A percentile compares a stretch with the other conserved stretches of the same genome.
phyloP scores from a whole-genome alignment of 805 yeast species.

The Candida jianshihensis region DNA sequence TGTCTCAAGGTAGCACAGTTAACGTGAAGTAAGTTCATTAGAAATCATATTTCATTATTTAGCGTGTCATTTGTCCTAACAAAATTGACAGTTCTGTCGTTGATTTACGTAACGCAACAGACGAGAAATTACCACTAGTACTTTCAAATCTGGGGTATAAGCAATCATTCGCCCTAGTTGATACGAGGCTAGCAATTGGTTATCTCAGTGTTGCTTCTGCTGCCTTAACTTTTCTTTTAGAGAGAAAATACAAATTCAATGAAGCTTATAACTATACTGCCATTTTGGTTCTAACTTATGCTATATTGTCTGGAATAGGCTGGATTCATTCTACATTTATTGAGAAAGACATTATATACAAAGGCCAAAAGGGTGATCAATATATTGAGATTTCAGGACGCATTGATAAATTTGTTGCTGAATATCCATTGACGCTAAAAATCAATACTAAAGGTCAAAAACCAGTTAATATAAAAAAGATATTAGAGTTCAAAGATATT shows the following conservation, averaged over 20 bases:
- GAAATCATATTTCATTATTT: background rate
- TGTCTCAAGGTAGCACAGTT: constrained; percentile 11
- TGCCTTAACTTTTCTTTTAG: constrained; percentile 40
- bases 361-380: constrained; percentile 31
- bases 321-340: constrained; percentile 30
- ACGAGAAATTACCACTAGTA: constrained; percentile 10
- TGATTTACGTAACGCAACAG: constrained; percentile 11
- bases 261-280: constrained; percentile 36
- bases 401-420: constrained; percentile 36
- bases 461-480: constrained; percentile 10
- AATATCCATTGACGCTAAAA: constrained; percentile 34
- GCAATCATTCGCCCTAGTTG: constrained; percentile 35
- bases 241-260: constrained; percentile 39
- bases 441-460: constrained; percentile 15
- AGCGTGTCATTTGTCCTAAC: background rate
- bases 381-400: constrained; percentile 23
- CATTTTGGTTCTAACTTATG: constrained; percentile 33
- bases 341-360: constrained; percentile 38
- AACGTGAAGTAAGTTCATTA: constrained; percentile 8
- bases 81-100: constrained; percentile 10
- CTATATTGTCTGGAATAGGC: constrained; percentile 29
- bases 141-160: constrained; percentile 30
- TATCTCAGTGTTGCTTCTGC: constrained; percentile 42
- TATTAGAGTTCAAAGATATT: constrained; percentile 26
- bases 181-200: constrained; percentile 45